Percentiles rank a stretch among this genome's conserved stretches.
Conservation (phyloP, 169 alveolate species). For the Blepharisma undulans region DNA sequence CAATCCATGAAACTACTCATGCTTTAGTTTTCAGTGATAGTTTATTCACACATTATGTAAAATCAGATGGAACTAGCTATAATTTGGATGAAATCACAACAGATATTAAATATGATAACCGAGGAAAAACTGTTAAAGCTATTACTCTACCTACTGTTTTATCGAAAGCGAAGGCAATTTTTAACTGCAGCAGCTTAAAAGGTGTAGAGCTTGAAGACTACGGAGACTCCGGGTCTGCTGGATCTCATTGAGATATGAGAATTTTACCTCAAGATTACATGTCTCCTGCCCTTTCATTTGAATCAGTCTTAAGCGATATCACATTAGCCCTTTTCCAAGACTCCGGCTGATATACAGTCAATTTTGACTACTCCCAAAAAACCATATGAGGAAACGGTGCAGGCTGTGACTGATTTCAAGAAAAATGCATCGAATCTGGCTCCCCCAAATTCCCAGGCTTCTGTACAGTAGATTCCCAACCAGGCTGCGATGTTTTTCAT, state of each 20-base stretch:
- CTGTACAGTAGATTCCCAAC: neutral
- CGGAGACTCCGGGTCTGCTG: constrained; percentile 46
- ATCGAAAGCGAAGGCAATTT: constrained; percentile 45
- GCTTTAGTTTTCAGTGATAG: neutral
- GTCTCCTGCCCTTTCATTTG: constrained; percentile 4
- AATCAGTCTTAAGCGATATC: constrained; percentile 38
- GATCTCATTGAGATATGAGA: constrained; percentile 51
- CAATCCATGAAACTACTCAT: constrained; percentile 43
- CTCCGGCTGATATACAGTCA: constrained; percentile 50
- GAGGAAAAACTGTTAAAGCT: neutral
- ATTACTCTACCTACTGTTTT: constrained; percentile 1
- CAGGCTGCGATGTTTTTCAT: neutral
- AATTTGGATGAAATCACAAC: neutral
- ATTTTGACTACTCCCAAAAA: neutral
- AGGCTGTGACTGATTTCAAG: constrained; percentile 32
- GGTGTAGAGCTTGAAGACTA: constrained; percentile 45
- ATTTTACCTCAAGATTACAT: constrained; percentile 43
- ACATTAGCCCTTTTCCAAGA: constrained; percentile 57
- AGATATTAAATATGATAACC: neutral
- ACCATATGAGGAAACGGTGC: neutral
- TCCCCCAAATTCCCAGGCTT: neutral
- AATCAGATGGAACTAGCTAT: constrained; percentile 8
- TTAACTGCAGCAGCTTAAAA: constrained; percentile 45
- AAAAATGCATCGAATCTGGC: constrained; percentile 4
- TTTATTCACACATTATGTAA: neutral